Conservation (phyloP, 2,329 filamentous ascomycete species). For the Myriangium duriaei region DNA sequence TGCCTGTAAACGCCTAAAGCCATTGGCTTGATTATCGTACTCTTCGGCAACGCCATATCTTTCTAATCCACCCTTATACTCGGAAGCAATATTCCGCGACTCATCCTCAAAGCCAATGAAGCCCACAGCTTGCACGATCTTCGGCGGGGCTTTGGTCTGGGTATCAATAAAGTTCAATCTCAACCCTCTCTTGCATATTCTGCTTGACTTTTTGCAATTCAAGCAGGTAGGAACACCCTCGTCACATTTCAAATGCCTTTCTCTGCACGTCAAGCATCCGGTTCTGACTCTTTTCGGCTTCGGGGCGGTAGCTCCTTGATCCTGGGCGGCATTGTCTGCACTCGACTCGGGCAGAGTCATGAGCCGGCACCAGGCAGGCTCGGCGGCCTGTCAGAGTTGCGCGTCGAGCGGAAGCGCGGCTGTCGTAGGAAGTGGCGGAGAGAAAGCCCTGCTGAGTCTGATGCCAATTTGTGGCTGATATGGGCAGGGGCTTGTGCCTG, state of each 20-base stretch:
- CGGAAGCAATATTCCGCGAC: constrained; percentile 77
- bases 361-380: background rate
- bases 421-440: no score
- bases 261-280: constrained; percentile 79
- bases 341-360: constrained; percentile 14
- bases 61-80: constrained; percentile 68
- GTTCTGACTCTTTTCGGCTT: constrained; percentile 83
- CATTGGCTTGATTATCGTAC: constrained; percentile 18
- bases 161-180: constrained; percentile 87
- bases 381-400: no score
- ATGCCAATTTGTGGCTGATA: no score
- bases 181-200: constrained; percentile 74
- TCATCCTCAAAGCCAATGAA: constrained; percentile 81
- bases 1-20: constrained; percentile 11
- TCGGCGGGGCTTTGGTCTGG: constrained; percentile 50
- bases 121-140: constrained; percentile 48
- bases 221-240: constrained; percentile 54
- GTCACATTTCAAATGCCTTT: constrained; percentile 84
- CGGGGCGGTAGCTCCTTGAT: constrained; percentile 22
- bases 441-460: no score
- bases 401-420: no score
- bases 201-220: constrained; percentile 80
- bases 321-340: constrained; percentile 20
- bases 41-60: constrained; percentile 46
- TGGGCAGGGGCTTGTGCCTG: no score